Evolutionary conservation across 1,139 yeast genomes (phyloP).

Genomic region (Yamadazyma dushanensis): DNA sequence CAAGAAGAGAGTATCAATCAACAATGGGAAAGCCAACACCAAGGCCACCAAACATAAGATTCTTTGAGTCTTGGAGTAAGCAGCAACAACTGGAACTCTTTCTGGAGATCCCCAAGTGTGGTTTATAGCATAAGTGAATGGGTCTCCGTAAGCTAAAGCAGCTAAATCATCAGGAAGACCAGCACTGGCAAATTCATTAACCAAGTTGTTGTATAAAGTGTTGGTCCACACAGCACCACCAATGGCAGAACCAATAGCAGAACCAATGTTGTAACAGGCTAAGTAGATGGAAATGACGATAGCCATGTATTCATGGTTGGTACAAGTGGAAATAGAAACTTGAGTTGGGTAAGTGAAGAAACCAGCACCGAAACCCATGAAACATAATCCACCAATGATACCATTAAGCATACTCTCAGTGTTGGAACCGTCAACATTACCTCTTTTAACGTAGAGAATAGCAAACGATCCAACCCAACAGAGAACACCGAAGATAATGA

Average conservation of each 20-base stretch:
- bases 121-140: slow-evolving; percentile 44
- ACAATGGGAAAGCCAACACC: slow-evolving; percentile 53
- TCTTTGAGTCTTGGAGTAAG: slow-evolving; percentile 62
- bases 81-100: slow-evolving; percentile 54
- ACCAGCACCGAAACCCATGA: slow-evolving; percentile 74
- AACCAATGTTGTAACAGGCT: slow-evolving; percentile 58
- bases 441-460: slow-evolving; percentile 56
- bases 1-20: slow-evolving; percentile 48
- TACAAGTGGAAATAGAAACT: slow-evolving; percentile 61
- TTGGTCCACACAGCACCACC: slow-evolving; percentile 69
- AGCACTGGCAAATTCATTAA: slow-evolving; percentile 15
- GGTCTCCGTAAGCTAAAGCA: slow-evolving; percentile 50
- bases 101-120: slow-evolving; percentile 63
- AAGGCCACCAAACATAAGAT: slow-evolving; percentile 58
- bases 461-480: slow-evolving; percentile 63
- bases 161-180: slow-evolving; percentile 29
- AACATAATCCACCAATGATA: slow-evolving; percentile 63
- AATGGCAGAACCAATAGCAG: slow-evolving; percentile 55
- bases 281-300: slow-evolving; percentile 56
- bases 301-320: slow-evolving; percentile 68
- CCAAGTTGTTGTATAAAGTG: slow-evolving; percentile 16
- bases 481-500: slow-evolving; percentile 56
- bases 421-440: slow-evolving; percentile 37
- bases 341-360: slow-evolving; percentile 68
- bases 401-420: slow-evolving; percentile 41